Percentiles rank a stretch among this genome's conserved stretches.
Conservation (phyloP, 495 filamentous ascomycete species). For the Tirmania nivea region DNA sequence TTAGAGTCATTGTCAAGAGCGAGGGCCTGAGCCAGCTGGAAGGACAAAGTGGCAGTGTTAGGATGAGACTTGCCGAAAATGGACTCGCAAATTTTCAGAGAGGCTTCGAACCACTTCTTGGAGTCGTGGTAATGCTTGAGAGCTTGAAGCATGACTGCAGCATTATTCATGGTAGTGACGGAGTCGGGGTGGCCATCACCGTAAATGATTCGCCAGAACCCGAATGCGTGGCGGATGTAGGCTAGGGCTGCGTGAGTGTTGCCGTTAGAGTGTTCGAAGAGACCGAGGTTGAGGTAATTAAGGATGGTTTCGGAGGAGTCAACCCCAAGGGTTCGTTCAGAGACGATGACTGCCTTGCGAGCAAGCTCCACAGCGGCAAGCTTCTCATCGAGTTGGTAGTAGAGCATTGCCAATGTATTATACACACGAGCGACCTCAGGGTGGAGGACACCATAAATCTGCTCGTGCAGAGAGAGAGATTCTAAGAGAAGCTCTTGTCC, state of each 20-base stretch:
- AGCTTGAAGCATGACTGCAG: constrained; percentile 91
- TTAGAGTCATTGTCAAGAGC: constrained; percentile 85
- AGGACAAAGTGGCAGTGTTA: constrained; percentile 84
- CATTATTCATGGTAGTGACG: constrained; percentile 97
- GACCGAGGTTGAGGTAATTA: constrained; percentile 79
- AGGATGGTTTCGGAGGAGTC: constrained; percentile 86
- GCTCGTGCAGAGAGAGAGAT: constrained; percentile 87
- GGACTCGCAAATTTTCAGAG: constrained; percentile 63
- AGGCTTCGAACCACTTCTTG: constrained; percentile 87
- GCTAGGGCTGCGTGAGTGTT: constrained; percentile 64
- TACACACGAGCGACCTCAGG: constrained; percentile 92
- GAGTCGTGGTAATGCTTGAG: constrained; percentile 83
- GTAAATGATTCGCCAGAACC: constrained; percentile 93
- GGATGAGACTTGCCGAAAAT: constrained; percentile 71
- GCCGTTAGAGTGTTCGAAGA: constrained; percentile 82
- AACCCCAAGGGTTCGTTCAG: constrained; percentile 81
- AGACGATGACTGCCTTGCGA: constrained; percentile 86
- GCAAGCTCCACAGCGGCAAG: constrained; percentile 83
- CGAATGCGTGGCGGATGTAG: constrained; percentile 80
- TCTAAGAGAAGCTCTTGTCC: constrained; percentile 91
- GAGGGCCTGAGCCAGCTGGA: constrained; percentile 88
- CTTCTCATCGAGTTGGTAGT: constrained; percentile 91
- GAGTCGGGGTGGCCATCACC: constrained; percentile 85
- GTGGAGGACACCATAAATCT: constrained; percentile 95
- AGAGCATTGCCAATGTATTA: constrained; percentile 80